phyloP scores from a whole-genome alignment of 805 yeast species.

The Cyberlindnera americana region DNA sequence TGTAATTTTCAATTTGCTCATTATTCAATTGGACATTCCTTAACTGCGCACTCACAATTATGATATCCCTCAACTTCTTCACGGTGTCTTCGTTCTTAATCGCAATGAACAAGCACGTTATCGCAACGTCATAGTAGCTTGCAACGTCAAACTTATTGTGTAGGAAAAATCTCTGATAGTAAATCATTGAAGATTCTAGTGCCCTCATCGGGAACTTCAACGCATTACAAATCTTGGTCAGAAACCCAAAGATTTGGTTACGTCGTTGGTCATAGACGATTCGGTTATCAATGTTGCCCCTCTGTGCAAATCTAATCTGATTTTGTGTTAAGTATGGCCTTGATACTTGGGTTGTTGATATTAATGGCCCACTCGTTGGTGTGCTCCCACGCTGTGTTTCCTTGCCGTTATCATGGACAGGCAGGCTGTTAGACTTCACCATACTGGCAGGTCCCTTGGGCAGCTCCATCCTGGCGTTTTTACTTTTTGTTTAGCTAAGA shows the following conservation, averaged over 20 bases:
- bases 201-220: conserved; percentile 69
- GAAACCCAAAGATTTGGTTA: conserved; percentile 49
- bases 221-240: conserved; percentile 48
- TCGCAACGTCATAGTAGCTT: conserved; percentile 58
- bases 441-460: conserved; percentile 2
- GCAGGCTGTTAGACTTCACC: neutral
- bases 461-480: neutral
- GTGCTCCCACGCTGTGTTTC: neutral
- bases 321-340: conserved; percentile 58
- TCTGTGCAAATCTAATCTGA: conserved; percentile 51
- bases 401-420: neutral
- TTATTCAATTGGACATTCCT: conserved; percentile 26
- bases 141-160: conserved; percentile 57
- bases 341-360: conserved; percentile 40
- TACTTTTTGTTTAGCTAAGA: no score
- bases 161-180: conserved; percentile 67
- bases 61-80: conserved; percentile 65
- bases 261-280: conserved; percentile 49
- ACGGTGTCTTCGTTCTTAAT: conserved; percentile 81
- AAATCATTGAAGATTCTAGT: conserved; percentile 65
- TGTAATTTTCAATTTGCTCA: conserved; percentile 48
- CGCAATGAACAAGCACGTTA: conserved; percentile 67
- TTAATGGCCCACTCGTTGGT: conserved; percentile 7
- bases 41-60: conserved; percentile 37
- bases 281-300: conserved; percentile 47